Percentiles rank a stretch among this genome's conserved stretches.
Evolutionary conservation across 2,329 filamentous ascomycete species (phyloP).

Genomic region (Ramichloridium luteum): DNA sequence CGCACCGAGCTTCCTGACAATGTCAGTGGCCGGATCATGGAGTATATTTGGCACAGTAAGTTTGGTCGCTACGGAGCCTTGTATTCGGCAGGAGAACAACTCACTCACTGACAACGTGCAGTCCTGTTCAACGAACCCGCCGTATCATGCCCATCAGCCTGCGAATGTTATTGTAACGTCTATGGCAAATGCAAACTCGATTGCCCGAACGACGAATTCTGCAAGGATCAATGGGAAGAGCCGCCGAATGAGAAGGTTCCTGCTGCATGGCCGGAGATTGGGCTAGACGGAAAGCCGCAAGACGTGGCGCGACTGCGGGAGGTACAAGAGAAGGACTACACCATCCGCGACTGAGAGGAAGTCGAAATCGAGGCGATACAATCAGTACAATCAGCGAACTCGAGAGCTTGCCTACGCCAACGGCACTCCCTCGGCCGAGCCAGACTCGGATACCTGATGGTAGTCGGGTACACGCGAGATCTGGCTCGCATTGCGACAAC

Average conservation of each 20-base stretch:
- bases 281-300: background rate
- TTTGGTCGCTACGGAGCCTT: slow-evolving; percentile 6
- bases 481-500: too few relatives aligned
- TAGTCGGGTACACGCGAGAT: too few relatives aligned
- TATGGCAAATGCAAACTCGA: background rate
- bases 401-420: too few relatives aligned
- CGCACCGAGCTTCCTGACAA: slow-evolving; percentile 36
- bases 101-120: background rate
- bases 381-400: too few relatives aligned
- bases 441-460: too few relatives aligned
- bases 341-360: too few relatives aligned
- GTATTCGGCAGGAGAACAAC: background rate
- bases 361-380: too few relatives aligned
- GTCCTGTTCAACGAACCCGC: background rate
- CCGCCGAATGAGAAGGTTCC: background rate
- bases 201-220: background rate
- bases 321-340: background rate
- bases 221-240: background rate
- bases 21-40: slow-evolving; percentile 42
- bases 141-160: background rate
- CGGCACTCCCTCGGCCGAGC: too few relatives aligned
- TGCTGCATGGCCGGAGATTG: background rate
- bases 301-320: background rate
- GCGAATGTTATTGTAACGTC: background rate
- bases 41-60: slow-evolving; percentile 48